Evolutionary conservation across 176 grass and related monocot genomes (phyloP).

Genomic region (Alopecurus myosuroides): DNA sequence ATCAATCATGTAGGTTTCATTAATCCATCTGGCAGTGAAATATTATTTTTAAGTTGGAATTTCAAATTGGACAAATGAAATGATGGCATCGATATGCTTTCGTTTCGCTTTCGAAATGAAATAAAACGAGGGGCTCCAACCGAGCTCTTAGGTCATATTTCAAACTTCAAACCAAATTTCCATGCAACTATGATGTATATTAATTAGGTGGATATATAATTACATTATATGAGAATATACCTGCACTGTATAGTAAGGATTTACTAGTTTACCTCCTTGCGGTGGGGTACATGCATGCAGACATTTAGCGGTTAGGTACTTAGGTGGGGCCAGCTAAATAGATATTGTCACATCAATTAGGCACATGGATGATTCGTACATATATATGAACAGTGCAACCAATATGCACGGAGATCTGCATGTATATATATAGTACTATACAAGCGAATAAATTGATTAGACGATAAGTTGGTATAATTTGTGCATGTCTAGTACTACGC

Average conservation of each 20-base stretch:
- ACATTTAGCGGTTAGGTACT: not conserved
- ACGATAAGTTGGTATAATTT: not conserved
- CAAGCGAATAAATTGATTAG: not conserved
- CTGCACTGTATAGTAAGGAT: not conserved
- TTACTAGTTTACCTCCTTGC: not conserved
- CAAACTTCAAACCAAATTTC: not conserved
- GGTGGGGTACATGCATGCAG: not conserved
- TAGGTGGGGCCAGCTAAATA: not conserved
- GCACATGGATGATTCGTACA: not conserved
- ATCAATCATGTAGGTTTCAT: not conserved
- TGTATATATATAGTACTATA: conserved; percentile 8
- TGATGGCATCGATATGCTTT: too few relatives aligned
- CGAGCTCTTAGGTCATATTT: not conserved
- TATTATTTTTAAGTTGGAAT: not conserved
- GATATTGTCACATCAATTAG: not conserved
- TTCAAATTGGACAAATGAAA: too few relatives aligned
- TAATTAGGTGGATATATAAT: not conserved
- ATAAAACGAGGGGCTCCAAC: too few relatives aligned
- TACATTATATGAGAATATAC: not conserved
- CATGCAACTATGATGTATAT: not conserved
- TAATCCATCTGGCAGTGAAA: not conserved
- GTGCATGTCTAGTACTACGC: not conserved
- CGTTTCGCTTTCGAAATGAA: too few relatives aligned
- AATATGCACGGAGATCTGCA: not conserved
- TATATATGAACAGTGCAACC: not conserved